Conservation (phyloP, 2,329 filamentous ascomycete genomes). For the Xylariaceae sp. region DNA sequence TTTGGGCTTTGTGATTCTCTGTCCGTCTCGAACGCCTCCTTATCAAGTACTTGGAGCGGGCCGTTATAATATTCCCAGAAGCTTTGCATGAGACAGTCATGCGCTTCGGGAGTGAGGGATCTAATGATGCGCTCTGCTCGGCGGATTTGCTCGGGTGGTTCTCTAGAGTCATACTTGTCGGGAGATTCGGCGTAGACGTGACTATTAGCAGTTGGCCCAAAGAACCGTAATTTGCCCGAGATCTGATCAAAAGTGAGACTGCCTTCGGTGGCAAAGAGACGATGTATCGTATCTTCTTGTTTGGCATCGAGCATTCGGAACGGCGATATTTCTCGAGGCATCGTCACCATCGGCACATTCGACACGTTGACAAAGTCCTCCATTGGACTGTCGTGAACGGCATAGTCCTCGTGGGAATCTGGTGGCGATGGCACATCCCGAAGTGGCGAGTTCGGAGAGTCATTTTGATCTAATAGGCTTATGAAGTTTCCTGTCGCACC, state of each 20-base stretch:
- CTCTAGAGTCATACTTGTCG: slow-evolving; percentile 5
- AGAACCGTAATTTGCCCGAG: slow-evolving; percentile 10
- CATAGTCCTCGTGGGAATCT: slow-evolving; percentile 16
- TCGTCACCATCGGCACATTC: not conserved
- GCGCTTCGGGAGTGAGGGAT: slow-evolving; percentile 16
- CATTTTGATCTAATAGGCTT: slow-evolving; percentile 3
- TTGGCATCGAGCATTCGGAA: slow-evolving; percentile 2
- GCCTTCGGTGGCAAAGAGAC: slow-evolving; percentile 5
- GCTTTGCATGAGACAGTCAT: slow-evolving; percentile 17
- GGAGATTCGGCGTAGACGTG: slow-evolving; percentile 6
- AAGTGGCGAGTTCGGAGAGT: slow-evolving; percentile 1
- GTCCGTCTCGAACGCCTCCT: slow-evolving; percentile 14
- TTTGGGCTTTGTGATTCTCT: slow-evolving; percentile 15
- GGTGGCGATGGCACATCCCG: slow-evolving; percentile 16
- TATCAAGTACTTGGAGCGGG: slow-evolving; percentile 15
- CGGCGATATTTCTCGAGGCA: not conserved
- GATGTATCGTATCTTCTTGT: slow-evolving; percentile 8
- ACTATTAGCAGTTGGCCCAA: slow-evolving; percentile 8
- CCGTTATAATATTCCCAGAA: slow-evolving; percentile 17
- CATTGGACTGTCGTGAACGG: slow-evolving; percentile 9
- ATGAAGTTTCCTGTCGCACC: slow-evolving; percentile 4
- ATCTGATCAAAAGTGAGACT: slow-evolving; percentile 7
- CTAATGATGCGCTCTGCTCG: slow-evolving; percentile 18
- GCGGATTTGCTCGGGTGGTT: slow-evolving; percentile 12
- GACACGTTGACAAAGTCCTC: slow-evolving; percentile 5